Percentiles rank a stretch among this genome's conserved stretches.
Conservation (phyloP, 1,284 basidiomycete genomes). For the Fomitopsis schrenkii region DNA sequence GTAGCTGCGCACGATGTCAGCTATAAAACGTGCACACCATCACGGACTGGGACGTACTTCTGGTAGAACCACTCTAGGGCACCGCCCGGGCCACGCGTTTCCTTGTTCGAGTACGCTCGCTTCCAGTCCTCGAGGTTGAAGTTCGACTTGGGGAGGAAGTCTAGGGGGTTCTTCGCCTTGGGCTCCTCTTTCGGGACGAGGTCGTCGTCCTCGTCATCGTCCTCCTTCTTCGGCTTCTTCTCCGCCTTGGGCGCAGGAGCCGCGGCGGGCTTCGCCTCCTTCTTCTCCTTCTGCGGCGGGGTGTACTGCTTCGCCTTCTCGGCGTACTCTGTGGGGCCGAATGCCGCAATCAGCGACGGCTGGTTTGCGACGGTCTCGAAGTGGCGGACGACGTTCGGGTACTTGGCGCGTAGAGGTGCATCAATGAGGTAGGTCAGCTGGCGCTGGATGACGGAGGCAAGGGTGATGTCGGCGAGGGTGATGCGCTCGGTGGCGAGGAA, state of each 20-base stretch:
- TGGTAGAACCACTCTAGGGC: conserved; percentile 88
- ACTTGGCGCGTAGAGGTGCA: conserved; percentile 56
- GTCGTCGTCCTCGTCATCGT: conserved; percentile 68
- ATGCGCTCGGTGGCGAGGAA: conserved; percentile 94
- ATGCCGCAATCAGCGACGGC: conserved; percentile 67
- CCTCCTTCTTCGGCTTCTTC: conserved; percentile 61
- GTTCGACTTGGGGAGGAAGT: conserved; percentile 84
- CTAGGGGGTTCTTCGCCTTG: conserved; percentile 93
- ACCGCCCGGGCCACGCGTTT: conserved; percentile 77
- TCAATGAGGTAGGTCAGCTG: conserved; percentile 56
- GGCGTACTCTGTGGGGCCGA: conserved; percentile 53
- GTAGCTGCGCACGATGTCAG: conserved; percentile 53
- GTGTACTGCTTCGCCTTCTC: conserved; percentile 74
- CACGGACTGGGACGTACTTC: conserved; percentile 50
- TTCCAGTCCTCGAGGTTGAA: conserved; percentile 99
- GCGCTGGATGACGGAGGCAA: conserved; percentile 58
- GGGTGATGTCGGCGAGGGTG: conserved; percentile 84
- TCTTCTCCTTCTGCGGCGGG: conserved; percentile 71
- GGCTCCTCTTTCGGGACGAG: conserved; percentile 57
- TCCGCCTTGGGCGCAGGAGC: conserved; percentile 48
- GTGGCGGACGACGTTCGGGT: conserved; percentile 82
- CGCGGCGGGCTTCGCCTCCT: conserved; percentile 43
- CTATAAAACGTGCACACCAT: neutral
- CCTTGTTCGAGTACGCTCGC: conserved; percentile 96
- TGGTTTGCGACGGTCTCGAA: conserved; percentile 84